These are phyloP conservation scores for Caryocar brasiliense DNA, from an alignment of 441 rosid genomes.

Conservation along the genomic window DNA sequence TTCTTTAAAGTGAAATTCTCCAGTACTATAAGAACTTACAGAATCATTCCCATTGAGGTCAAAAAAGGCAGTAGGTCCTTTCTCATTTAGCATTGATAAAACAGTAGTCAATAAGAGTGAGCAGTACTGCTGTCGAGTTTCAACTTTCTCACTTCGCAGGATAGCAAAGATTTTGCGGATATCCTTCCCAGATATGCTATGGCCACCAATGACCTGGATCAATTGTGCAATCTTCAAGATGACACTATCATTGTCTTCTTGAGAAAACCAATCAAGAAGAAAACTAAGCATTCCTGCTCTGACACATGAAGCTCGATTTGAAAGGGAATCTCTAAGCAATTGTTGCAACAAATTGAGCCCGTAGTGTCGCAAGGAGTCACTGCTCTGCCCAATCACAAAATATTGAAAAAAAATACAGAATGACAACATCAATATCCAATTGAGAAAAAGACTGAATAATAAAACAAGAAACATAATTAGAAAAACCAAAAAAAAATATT, in stretches of 20 bases:
- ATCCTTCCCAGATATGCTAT: conserved; percentile 99
- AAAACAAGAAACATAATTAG: background rate
- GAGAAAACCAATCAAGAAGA: conserved; percentile 96
- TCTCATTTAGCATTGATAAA: conserved; percentile 95
- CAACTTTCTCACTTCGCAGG: conserved; percentile 94
- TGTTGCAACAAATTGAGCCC: conserved; percentile 85
- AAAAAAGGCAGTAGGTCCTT: conserved; percentile 96
- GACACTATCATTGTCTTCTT: conserved; percentile 68
- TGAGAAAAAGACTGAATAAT: no score
- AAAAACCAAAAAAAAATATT: background rate
- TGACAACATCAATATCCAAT: no score
- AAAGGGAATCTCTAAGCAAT: conserved; percentile 87
- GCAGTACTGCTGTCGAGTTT: conserved; percentile 72
- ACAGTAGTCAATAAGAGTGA: conserved; percentile 71
- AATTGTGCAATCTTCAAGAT: conserved; percentile 82
- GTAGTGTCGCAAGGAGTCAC: conserved; percentile 79
- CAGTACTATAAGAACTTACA: conserved; percentile 46
- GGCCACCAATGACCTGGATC: conserved; percentile 94
- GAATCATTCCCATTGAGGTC: conserved; percentile 87
- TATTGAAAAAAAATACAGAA: conserved; percentile 30
- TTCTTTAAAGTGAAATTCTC: background rate
- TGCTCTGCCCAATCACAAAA: conserved; percentile 97
- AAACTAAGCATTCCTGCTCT: conserved; percentile 94
- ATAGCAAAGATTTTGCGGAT: conserved; percentile 95
- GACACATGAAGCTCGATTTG: conserved; percentile 91